Conservation (phyloP, 2,329 filamentous ascomycete genomes). For the Leptographium radiaticola region DNA sequence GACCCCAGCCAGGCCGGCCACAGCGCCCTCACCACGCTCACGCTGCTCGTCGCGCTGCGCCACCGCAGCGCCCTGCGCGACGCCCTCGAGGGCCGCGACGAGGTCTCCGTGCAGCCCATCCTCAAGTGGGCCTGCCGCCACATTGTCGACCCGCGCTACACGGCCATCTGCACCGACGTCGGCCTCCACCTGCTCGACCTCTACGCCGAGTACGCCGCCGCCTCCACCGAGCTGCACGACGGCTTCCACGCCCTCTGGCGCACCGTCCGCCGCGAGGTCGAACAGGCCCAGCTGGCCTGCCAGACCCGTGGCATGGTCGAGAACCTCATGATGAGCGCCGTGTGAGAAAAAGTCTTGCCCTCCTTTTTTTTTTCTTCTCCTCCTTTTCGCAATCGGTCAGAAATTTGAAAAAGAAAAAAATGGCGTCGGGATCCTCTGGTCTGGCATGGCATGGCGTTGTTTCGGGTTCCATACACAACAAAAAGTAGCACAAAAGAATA, state of each 20-base stretch:
- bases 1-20: slow-evolving; percentile 36
- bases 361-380: too few relatives aligned
- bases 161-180: slow-evolving; percentile 70
- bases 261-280: slow-evolving; percentile 63
- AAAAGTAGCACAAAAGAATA: too few relatives aligned
- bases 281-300: slow-evolving; percentile 70
- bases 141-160: slow-evolving; percentile 71
- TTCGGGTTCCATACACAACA: too few relatives aligned
- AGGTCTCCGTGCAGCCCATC: slow-evolving; percentile 67
- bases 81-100: slow-evolving; percentile 69
- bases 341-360: not conserved
- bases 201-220: slow-evolving; percentile 68
- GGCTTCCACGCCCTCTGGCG: slow-evolving; percentile 56
- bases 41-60: slow-evolving; percentile 68
- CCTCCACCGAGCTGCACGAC: slow-evolving; percentile 58
- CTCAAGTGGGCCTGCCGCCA: slow-evolving; percentile 71
- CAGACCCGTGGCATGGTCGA: slow-evolving; percentile 83
- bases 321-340: slow-evolving; percentile 39
- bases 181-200: slow-evolving; percentile 73
- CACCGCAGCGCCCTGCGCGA: slow-evolving; percentile 76
- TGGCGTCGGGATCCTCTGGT: too few relatives aligned
- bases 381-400: too few relatives aligned
- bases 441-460: too few relatives aligned
- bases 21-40: slow-evolving; percentile 52
- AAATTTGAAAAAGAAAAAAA: too few relatives aligned